Evolutionary conservation across 345 rosid genomes (phyloP).

Genomic region (Camelina laxa): DNA sequence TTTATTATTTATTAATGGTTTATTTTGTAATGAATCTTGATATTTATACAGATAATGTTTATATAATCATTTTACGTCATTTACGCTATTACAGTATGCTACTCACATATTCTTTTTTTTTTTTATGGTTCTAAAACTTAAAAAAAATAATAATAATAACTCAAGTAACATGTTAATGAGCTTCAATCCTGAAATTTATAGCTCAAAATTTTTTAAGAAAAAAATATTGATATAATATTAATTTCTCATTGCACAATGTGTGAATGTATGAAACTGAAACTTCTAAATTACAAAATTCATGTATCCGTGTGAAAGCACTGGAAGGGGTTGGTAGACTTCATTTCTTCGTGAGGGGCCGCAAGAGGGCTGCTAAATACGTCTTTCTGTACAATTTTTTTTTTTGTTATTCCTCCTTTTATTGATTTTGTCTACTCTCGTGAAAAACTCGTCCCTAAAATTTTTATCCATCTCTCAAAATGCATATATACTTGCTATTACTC

Average conservation of each 20-base stretch:
- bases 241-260: not conserved
- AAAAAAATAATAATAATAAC: too few species aligned
- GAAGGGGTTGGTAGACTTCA: slow-evolving; percentile 27
- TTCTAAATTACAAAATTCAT: not conserved
- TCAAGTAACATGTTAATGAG: not conserved
- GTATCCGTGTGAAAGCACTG: slow-evolving; percentile 32
- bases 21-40: slow-evolving; percentile 21
- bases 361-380: slow-evolving; percentile 7
- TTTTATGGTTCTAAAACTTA: too few species aligned
- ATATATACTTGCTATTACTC: not conserved
- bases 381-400: slow-evolving; percentile 11
- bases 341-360: slow-evolving; percentile 14
- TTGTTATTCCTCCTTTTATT: slow-evolving; percentile 20
- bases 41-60: not conserved
- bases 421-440: slow-evolving; percentile 8
- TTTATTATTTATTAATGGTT: not conserved
- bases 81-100: too few species aligned
- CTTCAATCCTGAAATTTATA: not conserved
- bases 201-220: not conserved
- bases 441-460: not conserved
- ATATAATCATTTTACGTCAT: not conserved
- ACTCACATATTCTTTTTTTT: too few species aligned
- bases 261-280: not conserved
- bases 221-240: not conserved
- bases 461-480: not conserved